phyloP scores from a whole-genome alignment of 805 yeast species.

The Naumovozyma castellii region DNA sequence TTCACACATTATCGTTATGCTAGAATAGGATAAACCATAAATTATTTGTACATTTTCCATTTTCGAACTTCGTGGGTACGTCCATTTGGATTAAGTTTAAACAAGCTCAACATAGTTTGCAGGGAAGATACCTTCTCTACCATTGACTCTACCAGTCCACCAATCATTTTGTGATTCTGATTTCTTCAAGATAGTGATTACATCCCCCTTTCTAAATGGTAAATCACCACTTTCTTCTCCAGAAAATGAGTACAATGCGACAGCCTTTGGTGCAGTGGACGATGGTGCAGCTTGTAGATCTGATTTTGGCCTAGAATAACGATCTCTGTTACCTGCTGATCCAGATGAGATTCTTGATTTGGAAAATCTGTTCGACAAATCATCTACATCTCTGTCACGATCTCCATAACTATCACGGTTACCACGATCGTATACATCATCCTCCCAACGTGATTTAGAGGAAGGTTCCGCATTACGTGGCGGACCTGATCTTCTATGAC shows the following conservation, averaged over 20 bases:
- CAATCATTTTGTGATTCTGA: constrained; percentile 88
- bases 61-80: not conserved
- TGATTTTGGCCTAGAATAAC: constrained; percentile 1
- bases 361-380: constrained; percentile 32
- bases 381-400: constrained; percentile 26
- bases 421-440: constrained; percentile 63
- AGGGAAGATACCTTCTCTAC: constrained; percentile 91
- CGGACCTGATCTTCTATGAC: constrained; percentile 16
- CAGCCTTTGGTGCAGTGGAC: constrained; percentile 59
- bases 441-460: constrained; percentile 64
- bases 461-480: constrained; percentile 14
- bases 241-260: constrained; percentile 78
- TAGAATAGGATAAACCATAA: no score
- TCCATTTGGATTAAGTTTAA: constrained; percentile 11
- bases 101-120: constrained; percentile 88
- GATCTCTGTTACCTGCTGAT: constrained; percentile 30
- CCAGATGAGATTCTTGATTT: constrained; percentile 31
- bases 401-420: constrained; percentile 15
- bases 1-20: no score
- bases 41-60: no score
- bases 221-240: constrained; percentile 93
- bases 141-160: constrained; percentile 94
- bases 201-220: constrained; percentile 89
- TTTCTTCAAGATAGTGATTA: constrained; percentile 75
- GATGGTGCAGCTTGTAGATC: constrained; percentile 11